A percentile compares a stretch with the other conserved stretches of the same genome.
Evolutionary conservation across 1,139 yeast species (phyloP).

Genomic region (Hemisphaericaspora subhashii): DNA sequence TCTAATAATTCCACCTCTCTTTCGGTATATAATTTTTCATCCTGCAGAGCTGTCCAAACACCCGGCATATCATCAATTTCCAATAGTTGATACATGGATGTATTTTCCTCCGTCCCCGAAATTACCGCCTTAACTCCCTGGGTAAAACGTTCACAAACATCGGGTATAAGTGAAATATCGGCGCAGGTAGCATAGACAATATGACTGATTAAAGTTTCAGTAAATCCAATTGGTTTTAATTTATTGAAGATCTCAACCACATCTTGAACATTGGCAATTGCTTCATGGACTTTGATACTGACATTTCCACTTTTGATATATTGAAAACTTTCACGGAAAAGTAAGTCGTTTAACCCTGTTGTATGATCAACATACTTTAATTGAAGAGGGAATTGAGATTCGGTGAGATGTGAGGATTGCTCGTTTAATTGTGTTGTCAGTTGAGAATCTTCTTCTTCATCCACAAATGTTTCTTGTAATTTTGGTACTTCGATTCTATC

Average conservation of each 20-base stretch:
- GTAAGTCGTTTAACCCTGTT: conserved; percentile 5
- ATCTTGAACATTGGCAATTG: conserved; percentile 5
- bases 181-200: conserved; percentile 28
- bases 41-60: conserved; percentile 30
- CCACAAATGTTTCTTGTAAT: conserved; percentile 9
- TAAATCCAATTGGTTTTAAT: conserved; percentile 26
- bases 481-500: conserved; percentile 10
- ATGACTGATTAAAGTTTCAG: conserved; percentile 27
- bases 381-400: conserved; percentile 6
- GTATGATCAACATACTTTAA: conserved; percentile 12
- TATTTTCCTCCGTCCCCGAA: conserved; percentile 1
- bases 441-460: conserved; percentile 4
- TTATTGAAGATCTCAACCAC: conserved; percentile 15
- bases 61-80: conserved; percentile 16
- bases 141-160: conserved; percentile 5
- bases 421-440: not conserved
- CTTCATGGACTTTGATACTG: conserved; percentile 6
- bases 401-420: not conserved
- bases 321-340: conserved; percentile 1
- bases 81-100: conserved; percentile 6
- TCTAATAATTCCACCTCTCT: conserved; percentile 18
- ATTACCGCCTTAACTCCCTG: conserved; percentile 2
- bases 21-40: conserved; percentile 19
- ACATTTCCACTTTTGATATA: conserved; percentile 9
- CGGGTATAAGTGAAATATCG: conserved; percentile 13